Evolutionary conservation across 139 green algal species (phyloP).

Genomic region (Pleodorina starrii): DNA sequence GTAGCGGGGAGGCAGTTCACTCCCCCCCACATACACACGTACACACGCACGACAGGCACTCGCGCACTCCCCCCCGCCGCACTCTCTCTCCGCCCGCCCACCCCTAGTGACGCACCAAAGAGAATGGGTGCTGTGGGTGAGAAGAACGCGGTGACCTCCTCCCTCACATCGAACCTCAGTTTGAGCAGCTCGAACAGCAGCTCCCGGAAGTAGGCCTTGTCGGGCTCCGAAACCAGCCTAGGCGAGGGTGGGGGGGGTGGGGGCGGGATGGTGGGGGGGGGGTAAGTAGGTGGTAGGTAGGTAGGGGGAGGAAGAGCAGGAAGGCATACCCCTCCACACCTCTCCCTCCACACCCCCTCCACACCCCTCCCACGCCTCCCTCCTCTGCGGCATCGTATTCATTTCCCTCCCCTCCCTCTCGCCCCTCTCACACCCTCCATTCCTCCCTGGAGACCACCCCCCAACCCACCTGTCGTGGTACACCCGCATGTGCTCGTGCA

Average conservation of each 20-base stretch:
- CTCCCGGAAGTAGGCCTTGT: constrained; percentile 79
- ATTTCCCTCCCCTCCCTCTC: background rate
- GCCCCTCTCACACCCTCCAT: background rate
- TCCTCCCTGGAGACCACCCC: background rate
- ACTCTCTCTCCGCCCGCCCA: too few species aligned
- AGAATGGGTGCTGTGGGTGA: constrained; percentile 59
- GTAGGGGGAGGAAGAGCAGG: background rate
- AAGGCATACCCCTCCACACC: background rate
- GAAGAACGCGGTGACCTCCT: constrained; percentile 63
- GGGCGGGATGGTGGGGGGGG: background rate
- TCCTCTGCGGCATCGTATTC: too few species aligned
- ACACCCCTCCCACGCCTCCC: background rate
- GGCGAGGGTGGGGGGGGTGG: background rate
- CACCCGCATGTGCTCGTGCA: constrained; percentile 83
- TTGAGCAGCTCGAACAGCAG: constrained; percentile 66
- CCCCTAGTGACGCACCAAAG: constrained; percentile 70
- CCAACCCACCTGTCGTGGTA: constrained; percentile 76
- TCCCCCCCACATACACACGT: too few species aligned
- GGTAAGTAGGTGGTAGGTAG: background rate
- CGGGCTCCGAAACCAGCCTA: constrained; percentile 74
- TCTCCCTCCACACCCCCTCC: background rate
- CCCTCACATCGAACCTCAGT: constrained; percentile 49
- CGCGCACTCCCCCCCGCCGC: too few species aligned
- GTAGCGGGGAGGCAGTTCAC: too few species aligned
- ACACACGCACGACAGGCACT: too few species aligned